Percentiles rank a stretch among this genome's conserved stretches.
These are phyloP conservation scores for Trichoderma koningiopsis DNA, from an alignment of 2,329 filamentous ascomycete genomes.

Conservation along the genomic window DNA sequence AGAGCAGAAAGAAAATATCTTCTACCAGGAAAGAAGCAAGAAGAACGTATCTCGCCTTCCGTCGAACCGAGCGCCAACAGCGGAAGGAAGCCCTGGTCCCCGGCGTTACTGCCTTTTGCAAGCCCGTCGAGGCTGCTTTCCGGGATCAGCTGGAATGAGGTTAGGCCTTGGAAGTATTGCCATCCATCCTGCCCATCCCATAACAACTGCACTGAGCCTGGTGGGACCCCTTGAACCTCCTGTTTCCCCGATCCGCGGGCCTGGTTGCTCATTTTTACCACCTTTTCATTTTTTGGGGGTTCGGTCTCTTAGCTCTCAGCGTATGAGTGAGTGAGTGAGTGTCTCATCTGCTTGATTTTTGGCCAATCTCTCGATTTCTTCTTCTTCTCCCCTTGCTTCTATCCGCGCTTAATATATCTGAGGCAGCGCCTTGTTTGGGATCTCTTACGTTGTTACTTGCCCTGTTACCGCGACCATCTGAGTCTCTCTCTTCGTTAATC, in stretches of 20 bases:
- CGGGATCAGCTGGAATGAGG: neutral
- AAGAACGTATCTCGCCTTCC: neutral
- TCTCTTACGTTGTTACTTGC: neutral
- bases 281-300: neutral
- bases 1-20: neutral
- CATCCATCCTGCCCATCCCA: neutral
- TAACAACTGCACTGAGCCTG: neutral
- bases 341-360: neutral
- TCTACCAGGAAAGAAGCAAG: neutral
- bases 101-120: neutral
- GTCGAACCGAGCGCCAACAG: neutral
- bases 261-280: constrained; percentile 7
- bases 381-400: neutral
- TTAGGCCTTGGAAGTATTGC: neutral
- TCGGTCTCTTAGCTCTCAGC: neutral
- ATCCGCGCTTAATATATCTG: neutral
- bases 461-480: neutral
- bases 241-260: constrained; percentile 18
- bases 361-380: neutral
- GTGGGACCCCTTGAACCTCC: constrained; percentile 15
- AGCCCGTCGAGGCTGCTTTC: neutral
- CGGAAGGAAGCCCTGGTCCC: neutral
- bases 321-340: neutral
- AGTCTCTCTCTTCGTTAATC: constrained; percentile 1
- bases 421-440: constrained; percentile 1